A percentile compares a stretch with the other conserved stretches of the same genome.
Evolutionary conservation across 805 yeast genomes (phyloP).

Genomic region (Metschnikowia peoriensis): DNA sequence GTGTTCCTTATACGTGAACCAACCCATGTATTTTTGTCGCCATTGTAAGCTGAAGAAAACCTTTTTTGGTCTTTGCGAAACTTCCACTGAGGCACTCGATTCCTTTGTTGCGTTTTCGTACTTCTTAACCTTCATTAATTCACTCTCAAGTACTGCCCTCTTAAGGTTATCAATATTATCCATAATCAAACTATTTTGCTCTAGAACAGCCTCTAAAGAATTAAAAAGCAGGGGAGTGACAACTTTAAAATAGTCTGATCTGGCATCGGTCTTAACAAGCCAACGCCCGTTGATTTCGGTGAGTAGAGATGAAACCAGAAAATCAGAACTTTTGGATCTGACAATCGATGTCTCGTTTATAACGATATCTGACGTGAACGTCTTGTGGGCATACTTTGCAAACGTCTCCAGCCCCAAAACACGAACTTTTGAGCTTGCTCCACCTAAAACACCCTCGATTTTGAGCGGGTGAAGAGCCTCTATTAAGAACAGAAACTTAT

Average conservation of each 20-base stretch:
- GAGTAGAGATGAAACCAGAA: slow-evolving; percentile 18
- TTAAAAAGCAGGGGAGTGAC: slow-evolving; percentile 24
- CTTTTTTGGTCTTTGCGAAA: neutral
- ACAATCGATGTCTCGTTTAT: slow-evolving; percentile 18
- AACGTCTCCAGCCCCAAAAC: neutral
- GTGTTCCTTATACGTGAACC: slow-evolving; percentile 32
- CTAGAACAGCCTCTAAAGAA: slow-evolving; percentile 18
- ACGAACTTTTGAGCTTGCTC: slow-evolving; percentile 2
- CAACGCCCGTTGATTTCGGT: slow-evolving; percentile 9
- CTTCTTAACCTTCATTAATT: neutral
- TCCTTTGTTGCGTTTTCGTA: neutral
- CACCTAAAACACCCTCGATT: slow-evolving; percentile 5
- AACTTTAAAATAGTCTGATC: slow-evolving; percentile 32
- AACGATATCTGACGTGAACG: slow-evolving; percentile 18
- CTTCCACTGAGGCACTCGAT: neutral
- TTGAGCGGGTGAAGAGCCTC: slow-evolving; percentile 13
- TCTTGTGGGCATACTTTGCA: slow-evolving; percentile 6
- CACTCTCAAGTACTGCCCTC: neutral
- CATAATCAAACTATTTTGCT: slow-evolving; percentile 5
- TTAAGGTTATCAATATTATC: slow-evolving; percentile 11
- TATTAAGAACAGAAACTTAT: neutral
- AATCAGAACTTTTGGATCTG: slow-evolving; percentile 28
- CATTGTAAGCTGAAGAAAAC: slow-evolving; percentile 24
- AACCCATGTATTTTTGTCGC: slow-evolving; percentile 35
- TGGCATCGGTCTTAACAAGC: slow-evolving; percentile 17